Evolutionary conservation across 1,284 basidiomycete species (phyloP), one percentile per base, ranked within the genome.

Genomic region (Athelia sp.): DNA sequence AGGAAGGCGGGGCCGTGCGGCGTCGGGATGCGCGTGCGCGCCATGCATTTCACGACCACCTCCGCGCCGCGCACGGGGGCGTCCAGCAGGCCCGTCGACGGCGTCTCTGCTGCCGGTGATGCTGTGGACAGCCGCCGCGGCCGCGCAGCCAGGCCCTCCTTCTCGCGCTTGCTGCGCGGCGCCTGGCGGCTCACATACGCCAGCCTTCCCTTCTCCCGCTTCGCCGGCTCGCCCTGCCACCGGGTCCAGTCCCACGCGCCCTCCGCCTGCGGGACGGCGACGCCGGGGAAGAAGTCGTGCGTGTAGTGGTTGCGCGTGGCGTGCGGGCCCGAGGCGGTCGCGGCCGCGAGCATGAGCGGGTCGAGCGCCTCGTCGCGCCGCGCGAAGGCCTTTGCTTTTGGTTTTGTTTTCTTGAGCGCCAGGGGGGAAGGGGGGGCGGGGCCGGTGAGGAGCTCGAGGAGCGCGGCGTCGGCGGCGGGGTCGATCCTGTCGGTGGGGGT

Each of bases 21-120:
- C 0, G 97, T 99, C 18, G 97, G 97, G 58, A 99, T 91, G 43
- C 97, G 85, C 3, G 97, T 98, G 50, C 97, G 88, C 2, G 94
- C 97, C 82, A 97, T 92, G 67, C 97, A 99, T 62, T 84, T 87
- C 19, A 95, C 85, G 50, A 81, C 67, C 19, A 87, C 63, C n/a
- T 58, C 59, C 35, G 2, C 49, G 53, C 55, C 15, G 58, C 50
- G 45, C 54, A 53, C 45, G 53, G 26, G 26, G 26, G 13, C 26
- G 26, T 29, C 36, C 36, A 40, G 36, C 19, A 40, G 19, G 15
- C 36, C 36, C n/a, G 36, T n/a, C 8, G 36, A 40, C 6, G 26
- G 26, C 26, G 6, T 4, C 4, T 29, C 26, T 6, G 26, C 26
- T 13, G 19, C 32, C 13, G 35, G 43, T 50, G 19, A 45, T 40